Conservation (phyloP, 371 early-diverging fungal species). For the Mortierella sp. region DNA sequence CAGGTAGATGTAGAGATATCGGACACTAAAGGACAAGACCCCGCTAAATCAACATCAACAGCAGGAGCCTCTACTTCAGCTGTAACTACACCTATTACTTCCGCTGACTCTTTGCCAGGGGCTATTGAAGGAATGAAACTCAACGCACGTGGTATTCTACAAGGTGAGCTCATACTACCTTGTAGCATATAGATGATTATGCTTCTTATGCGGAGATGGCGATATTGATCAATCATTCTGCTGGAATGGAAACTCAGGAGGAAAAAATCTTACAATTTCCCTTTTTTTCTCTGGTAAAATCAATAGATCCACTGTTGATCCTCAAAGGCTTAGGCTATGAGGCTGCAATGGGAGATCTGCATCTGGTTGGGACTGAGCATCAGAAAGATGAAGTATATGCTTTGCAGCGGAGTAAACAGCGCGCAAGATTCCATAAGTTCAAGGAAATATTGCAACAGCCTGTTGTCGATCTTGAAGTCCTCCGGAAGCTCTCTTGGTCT, state of each 20-base stretch:
- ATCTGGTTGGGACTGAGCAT: constrained; percentile 51
- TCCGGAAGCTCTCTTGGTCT: constrained; percentile 89
- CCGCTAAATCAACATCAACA: neutral
- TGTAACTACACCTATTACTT: neutral
- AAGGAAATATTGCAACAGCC: constrained; percentile 76
- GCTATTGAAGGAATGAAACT: constrained; percentile 50
- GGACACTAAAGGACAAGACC: neutral
- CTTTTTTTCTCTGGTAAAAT: constrained; percentile 21
- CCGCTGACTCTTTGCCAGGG: constrained; percentile 8
- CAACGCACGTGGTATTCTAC: constrained; percentile 41
- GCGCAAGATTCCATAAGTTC: constrained; percentile 69
- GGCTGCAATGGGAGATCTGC: constrained; percentile 53
- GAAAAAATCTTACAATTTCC: neutral
- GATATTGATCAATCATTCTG: no score
- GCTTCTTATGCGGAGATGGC: neutral
- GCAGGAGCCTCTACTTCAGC: neutral
- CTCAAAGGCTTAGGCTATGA: constrained; percentile 49
- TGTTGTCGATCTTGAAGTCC: constrained; percentile 83
- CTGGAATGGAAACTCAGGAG: neutral
- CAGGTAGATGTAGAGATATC: neutral
- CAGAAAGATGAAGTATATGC: constrained; percentile 42
- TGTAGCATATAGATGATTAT: neutral
- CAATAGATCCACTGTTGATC: constrained; percentile 48
- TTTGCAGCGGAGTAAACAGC: constrained; percentile 44
- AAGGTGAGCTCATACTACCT: constrained; percentile 21